These are phyloP conservation scores for Alternaria alternata DNA, from an alignment of 2,329 filamentous ascomycete species.

Conservation along the genomic window DNA sequence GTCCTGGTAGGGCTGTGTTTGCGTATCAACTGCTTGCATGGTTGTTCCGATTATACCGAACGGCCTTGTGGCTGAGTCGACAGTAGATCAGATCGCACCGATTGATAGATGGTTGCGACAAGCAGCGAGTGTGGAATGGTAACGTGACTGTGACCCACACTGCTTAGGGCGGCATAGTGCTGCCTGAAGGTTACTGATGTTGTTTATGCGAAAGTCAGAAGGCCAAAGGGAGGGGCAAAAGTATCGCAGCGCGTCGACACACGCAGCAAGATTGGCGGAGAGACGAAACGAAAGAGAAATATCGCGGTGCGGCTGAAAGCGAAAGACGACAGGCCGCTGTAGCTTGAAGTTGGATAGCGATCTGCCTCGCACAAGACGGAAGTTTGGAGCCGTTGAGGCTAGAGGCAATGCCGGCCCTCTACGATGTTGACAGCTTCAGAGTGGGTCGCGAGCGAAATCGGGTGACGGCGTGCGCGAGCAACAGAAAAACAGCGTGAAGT, in stretches of 20 bases:
- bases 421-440: slow-evolving; percentile 36
- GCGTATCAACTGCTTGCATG: slow-evolving; percentile 46
- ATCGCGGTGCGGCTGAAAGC: slow-evolving; percentile 32
- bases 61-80: slow-evolving; percentile 34
- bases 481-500: slow-evolving; percentile 25
- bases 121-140: slow-evolving; percentile 26
- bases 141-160: slow-evolving; percentile 40
- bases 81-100: slow-evolving; percentile 14
- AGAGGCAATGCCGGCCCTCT: slow-evolving; percentile 44
- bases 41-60: slow-evolving; percentile 21
- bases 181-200: slow-evolving; percentile 35
- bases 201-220: slow-evolving; percentile 27
- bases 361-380: slow-evolving; percentile 45
- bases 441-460: slow-evolving; percentile 31
- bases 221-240: slow-evolving; percentile 17
- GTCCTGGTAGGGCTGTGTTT: slow-evolving; percentile 45
- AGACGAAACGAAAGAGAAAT: slow-evolving; percentile 29
- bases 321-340: slow-evolving; percentile 38
- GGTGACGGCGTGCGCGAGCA: slow-evolving; percentile 36
- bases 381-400: slow-evolving; percentile 37
- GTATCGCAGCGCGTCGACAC: slow-evolving; percentile 26
- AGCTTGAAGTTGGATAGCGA: slow-evolving; percentile 37
- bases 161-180: slow-evolving; percentile 46
- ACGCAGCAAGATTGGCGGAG: slow-evolving; percentile 22
- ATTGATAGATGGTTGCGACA: slow-evolving; percentile 17